Conservation (phyloP, 768 basidiomycete genomes). For the Boletus fagicola region DNA sequence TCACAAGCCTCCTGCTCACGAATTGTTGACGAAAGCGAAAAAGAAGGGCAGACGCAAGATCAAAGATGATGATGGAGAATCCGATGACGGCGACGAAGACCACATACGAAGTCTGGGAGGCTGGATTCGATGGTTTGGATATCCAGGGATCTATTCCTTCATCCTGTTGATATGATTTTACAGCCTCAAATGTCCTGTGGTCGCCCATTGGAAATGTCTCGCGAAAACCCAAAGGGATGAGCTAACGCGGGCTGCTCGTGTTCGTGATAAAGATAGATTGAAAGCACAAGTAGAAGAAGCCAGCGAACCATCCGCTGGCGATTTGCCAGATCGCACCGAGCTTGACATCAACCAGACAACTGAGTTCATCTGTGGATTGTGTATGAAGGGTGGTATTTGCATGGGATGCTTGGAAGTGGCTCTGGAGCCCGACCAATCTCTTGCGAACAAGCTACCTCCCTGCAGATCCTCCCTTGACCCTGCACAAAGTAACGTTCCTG, state of each 20-base stretch:
- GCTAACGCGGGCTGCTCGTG: slow-evolving; percentile 62
- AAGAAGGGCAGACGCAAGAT: slow-evolving; percentile 42
- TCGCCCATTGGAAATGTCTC: slow-evolving; percentile 76
- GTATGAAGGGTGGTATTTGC: slow-evolving; percentile 75
- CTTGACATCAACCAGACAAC: slow-evolving; percentile 60
- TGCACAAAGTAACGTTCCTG: slow-evolving; percentile 10
- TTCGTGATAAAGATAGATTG: slow-evolving; percentile 47
- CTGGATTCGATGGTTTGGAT: slow-evolving; percentile 77
- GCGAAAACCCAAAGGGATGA: slow-evolving; percentile 65
- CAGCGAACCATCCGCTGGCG: slow-evolving; percentile 18
- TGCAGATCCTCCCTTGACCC: slow-evolving; percentile 7
- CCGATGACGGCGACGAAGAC: slow-evolving; percentile 51
- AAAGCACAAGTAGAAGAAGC: slow-evolving; percentile 27
- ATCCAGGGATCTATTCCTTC: neutral
- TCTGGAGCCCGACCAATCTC: slow-evolving; percentile 43
- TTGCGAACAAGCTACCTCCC: slow-evolving; percentile 16
- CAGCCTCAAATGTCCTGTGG: slow-evolving; percentile 76
- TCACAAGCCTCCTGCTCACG: slow-evolving; percentile 56
- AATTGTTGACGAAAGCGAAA: slow-evolving; percentile 45
- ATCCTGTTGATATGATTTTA: slow-evolving; percentile 10
- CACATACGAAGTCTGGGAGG: slow-evolving; percentile 58
- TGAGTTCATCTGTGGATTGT: slow-evolving; percentile 75
- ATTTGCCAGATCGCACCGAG: slow-evolving; percentile 44
- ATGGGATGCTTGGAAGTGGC: slow-evolving; percentile 67
- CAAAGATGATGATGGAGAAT: slow-evolving; percentile 45